Percentiles rank a stretch among this genome's conserved stretches.
Evolutionary conservation across 2,329 filamentous ascomycete genomes (phyloP).

Genomic region (Xylariales sp.): DNA sequence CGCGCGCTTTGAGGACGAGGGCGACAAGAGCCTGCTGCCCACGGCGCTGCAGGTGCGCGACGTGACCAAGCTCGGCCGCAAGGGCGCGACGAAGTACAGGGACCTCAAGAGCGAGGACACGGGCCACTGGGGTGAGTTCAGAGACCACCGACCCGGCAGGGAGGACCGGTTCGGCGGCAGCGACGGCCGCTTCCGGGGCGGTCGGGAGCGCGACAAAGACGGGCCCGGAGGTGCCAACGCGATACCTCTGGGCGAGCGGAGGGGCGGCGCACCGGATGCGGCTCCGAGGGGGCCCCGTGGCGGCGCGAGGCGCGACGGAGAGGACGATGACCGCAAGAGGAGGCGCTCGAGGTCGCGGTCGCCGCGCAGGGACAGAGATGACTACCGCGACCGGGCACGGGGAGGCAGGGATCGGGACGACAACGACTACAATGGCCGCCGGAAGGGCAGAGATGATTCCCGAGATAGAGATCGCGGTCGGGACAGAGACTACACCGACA

Average conservation of each 20-base stretch:
- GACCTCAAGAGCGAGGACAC: constrained; percentile 90
- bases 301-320: constrained; percentile 12
- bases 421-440: too few species aligned
- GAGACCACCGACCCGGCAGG: constrained; percentile 39
- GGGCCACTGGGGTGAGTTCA: constrained; percentile 72
- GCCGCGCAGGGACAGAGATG: constrained; percentile 39
- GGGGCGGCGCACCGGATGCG: constrained; percentile 34
- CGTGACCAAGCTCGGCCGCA: constrained; percentile 89
- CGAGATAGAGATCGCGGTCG: constrained; percentile 22
- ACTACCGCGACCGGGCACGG: too few species aligned
- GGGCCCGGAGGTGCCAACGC: constrained; percentile 62
- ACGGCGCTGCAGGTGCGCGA: constrained; percentile 91
- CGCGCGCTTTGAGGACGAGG: constrained; percentile 75
- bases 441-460: too few species aligned
- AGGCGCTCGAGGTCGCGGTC: constrained; percentile 43
- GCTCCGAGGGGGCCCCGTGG: constrained; percentile 31
- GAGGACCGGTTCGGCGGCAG: constrained; percentile 36
- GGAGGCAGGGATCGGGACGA: too few species aligned
- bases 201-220: constrained; percentile 46
- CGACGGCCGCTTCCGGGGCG: constrained; percentile 66
- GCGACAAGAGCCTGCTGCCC: constrained; percentile 79
- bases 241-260: constrained; percentile 62
- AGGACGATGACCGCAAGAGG: constrained; percentile 27
- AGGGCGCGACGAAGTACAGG: constrained; percentile 84
- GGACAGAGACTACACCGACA: constrained; percentile 37